Conservation (phyloP, 352 stramenopile genomes). For the Globisporangium paddicum region DNA sequence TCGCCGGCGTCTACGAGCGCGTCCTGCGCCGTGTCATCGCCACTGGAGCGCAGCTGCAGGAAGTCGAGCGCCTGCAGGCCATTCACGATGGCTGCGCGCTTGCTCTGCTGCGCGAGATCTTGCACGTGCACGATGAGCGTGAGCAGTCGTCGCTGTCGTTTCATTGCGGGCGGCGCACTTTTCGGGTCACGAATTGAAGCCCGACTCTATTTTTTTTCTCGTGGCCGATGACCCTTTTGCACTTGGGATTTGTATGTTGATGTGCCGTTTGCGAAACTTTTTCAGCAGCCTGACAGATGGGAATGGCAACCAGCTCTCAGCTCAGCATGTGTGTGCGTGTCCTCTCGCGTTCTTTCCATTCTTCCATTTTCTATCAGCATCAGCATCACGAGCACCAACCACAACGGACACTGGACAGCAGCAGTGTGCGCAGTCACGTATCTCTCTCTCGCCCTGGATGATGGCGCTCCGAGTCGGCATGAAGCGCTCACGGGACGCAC, state of each 20-base stretch:
- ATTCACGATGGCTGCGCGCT: background rate
- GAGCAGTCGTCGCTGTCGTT: constrained; percentile 13
- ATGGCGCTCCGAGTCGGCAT: constrained; percentile 14
- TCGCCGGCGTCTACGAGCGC: background rate
- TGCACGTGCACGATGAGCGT: constrained; percentile 24
- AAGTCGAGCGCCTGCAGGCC: constrained; percentile 16
- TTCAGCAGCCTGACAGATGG: background rate
- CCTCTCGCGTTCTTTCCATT: constrained; percentile 6
- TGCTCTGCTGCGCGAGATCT: constrained; percentile 8
- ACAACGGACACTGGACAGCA: background rate
- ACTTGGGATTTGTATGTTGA: constrained; percentile 6
- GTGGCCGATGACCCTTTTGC: constrained; percentile 1
- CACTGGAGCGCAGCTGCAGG: constrained; percentile 22
- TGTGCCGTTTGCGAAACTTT: background rate
- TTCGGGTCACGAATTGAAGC: background rate
- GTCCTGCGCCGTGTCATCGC: background rate
- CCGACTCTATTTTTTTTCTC: background rate
- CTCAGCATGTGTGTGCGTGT: background rate
- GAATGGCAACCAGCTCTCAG: constrained; percentile 1
- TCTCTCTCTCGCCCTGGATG: background rate
- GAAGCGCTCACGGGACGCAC: constrained; percentile 16
- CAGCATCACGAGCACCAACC: background rate
- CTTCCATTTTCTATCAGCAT: background rate
- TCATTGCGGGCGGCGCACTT: constrained; percentile 6
- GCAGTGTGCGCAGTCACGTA: too few species aligned